Evolutionary conservation across 768 basidiomycete species (phyloP).

Genomic region (Cystofilobasidium macerans): DNA sequence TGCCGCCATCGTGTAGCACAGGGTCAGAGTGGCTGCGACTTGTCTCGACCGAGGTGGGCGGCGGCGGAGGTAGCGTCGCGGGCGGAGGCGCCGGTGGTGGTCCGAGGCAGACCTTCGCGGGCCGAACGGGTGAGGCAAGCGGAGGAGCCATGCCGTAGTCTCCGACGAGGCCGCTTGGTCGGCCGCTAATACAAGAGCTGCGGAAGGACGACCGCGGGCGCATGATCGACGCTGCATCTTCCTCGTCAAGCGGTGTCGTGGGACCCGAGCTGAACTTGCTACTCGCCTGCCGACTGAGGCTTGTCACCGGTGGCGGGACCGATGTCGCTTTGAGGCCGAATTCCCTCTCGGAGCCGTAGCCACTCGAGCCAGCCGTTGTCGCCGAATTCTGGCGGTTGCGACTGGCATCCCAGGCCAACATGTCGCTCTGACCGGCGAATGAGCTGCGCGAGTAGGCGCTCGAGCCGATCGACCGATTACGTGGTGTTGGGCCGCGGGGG

Average conservation of each 20-base stretch:
- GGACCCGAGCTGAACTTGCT: background rate
- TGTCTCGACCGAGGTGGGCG: background rate
- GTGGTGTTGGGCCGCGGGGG: background rate
- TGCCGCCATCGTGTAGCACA: background rate
- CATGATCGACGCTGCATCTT: background rate
- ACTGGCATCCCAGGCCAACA: background rate
- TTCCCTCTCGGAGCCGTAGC: background rate
- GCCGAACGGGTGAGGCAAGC: background rate
- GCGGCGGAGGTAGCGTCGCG: background rate
- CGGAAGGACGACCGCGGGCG: background rate
- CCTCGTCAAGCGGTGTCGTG: background rate
- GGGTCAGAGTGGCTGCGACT: background rate
- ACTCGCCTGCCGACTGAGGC: background rate
- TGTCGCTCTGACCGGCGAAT: background rate
- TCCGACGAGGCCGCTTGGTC: background rate
- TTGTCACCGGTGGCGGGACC: background rate
- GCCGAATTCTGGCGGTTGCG: background rate
- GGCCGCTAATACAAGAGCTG: background rate
- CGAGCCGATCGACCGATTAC: background rate
- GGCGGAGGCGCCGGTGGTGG: background rate
- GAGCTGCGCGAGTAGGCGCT: background rate
- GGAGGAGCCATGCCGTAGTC: slow-evolving; percentile 1
- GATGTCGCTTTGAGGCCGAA: background rate
- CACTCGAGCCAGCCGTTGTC: background rate
- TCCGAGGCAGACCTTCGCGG: background rate